Evolutionary conservation across 148 eudicot species (phyloP), one percentile per base, ranked within the genome.

Genomic region (Nepenthes gracilis): DNA sequence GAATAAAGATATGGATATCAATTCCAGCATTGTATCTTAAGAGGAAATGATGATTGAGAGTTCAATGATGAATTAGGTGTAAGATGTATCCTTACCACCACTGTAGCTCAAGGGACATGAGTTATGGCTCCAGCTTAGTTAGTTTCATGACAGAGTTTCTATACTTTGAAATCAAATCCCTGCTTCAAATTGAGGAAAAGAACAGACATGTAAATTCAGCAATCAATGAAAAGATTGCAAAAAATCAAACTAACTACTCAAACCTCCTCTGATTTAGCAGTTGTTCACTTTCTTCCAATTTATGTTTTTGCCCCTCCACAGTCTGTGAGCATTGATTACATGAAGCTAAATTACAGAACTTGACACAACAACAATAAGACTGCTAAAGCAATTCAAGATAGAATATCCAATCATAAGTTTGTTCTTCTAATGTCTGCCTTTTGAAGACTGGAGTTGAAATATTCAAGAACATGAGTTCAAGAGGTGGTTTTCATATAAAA

Each of bases 301-400:
- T 84, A 58, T 52, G 80, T 72, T 88, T 92, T 70, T 88, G 91
- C 47, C 82, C 94, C 63, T 88, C 98, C 36, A 92, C 90, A 61
- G 95, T 84, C 97, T 90, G 72, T 52, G 57, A 47, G 37, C 59
- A 72, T 57, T 14, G 32, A 54, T 2, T 4, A 54, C 14, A 32
- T 32, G 23, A 11, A 3, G 33, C 8, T 54, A 14, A 54, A 32
- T n/a, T 32, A 54, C 15, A 32, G 7, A 32, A 54, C 23, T 23
- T 23, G 23, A 23, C 23, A 23, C 23, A 0, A 23, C 23, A 23
- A 23, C 23, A 23, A 23, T 23, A 23, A 23, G 23, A 23, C 23
- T 23, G 23, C 23, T 23, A 23, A 23, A 23, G 23, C 23, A 23
- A 23, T 23, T 23, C 23, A 23, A 23, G 23, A 23, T 23, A 23